A percentile compares a stretch with the other conserved stretches of the same genome.
Conservation (phyloP, 768 basidiomycete genomes). For the Piloderma croceum region DNA sequence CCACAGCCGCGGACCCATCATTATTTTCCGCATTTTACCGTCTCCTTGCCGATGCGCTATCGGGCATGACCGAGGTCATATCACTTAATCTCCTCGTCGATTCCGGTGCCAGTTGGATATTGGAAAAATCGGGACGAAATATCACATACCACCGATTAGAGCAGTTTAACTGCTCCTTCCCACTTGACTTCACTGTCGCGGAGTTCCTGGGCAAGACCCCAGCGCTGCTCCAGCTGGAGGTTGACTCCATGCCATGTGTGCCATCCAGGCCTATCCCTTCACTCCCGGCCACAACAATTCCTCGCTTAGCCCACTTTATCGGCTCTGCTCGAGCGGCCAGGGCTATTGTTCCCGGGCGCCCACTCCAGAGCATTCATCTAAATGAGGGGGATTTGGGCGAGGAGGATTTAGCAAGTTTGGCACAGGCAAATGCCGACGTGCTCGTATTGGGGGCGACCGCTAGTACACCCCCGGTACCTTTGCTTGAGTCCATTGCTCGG, state of each 20-base stretch:
- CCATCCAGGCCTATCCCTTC: slow-evolving; percentile 15
- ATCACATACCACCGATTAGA: slow-evolving; percentile 42
- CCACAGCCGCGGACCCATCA: slow-evolving; percentile 31
- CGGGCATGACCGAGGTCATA: slow-evolving; percentile 54
- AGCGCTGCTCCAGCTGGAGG: slow-evolving; percentile 51
- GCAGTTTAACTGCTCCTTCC: slow-evolving; percentile 55
- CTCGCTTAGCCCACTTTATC: slow-evolving; percentile 43
- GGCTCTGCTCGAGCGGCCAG: slow-evolving; percentile 55
- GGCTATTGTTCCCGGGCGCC: slow-evolving; percentile 58
- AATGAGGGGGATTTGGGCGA: slow-evolving; percentile 56
- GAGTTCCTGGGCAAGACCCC: slow-evolving; percentile 54
- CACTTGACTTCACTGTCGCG: slow-evolving; percentile 53
- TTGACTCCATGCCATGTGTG: slow-evolving; percentile 36
- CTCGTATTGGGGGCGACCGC: slow-evolving; percentile 56
- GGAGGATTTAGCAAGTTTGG: slow-evolving; percentile 37
- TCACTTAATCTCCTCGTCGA: slow-evolving; percentile 48
- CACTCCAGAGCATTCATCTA: slow-evolving; percentile 58
- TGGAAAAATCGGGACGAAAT: slow-evolving; percentile 27
- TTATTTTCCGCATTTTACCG: slow-evolving; percentile 44
- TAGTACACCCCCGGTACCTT: slow-evolving; percentile 48
- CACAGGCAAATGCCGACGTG: slow-evolving; percentile 41
- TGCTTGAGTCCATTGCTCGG: slow-evolving; percentile 50
- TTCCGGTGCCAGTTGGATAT: slow-evolving; percentile 48
- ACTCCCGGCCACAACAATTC: slow-evolving; percentile 32
- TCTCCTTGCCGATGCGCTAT: slow-evolving; percentile 47